Base-by-base conservation (phyloP, 495 filamentous ascomycete species). In the Xylaria cubensis region DNA sequence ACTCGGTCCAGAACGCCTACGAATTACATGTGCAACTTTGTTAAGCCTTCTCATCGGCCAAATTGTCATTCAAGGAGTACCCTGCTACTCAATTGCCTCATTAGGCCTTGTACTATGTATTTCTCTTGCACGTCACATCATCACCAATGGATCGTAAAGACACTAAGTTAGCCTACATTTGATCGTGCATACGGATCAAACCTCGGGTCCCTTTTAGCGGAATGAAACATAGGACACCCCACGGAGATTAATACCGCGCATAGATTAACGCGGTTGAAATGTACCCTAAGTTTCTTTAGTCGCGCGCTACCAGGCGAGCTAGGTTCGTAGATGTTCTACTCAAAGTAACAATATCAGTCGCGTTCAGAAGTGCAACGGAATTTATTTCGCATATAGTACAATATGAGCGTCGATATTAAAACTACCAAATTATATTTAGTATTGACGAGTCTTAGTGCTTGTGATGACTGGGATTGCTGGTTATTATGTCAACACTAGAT, bases 151-250 rank as follows among this genome's bases (percentile, higher is more conserved):
- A 32, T 56, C 24, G 55, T 39, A 61, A 21, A 61, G 34, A 21
- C 39, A 17, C 58, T 13, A 61, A 15, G 61, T 64, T n/a, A 59
- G 36, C 29, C 39, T 6, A 15, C 39, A 26, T 44, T 12, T 64
- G 39, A 42, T 64, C 61, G 36, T 64, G 61, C 61, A 44, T 61
- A 61, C 19, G 58, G 58, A 61, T 61, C 58, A 36, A 61, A 36
- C 34, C 58, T 39, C 12, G 15, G 29, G 17, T 61, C 39, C 34
- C 58, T 34, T 29, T 61, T 61, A 36, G 29, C 39, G 58, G 55
- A 58, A 15, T 5, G 39, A 4, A 17, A 46, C 50, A 24, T 26
- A 61, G 58, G 58, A 64, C 61, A 42, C 61, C 61, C 61, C 61
- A 29, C 39, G 39, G 29, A 42, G 17, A 64, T 44, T 64, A 24